A percentile compares a stretch with the other conserved stretches of the same genome.
These are phyloP conservation scores for Dalbergia cochinchinensis DNA, from an alignment of 306 rosid genomes.

Conservation along the genomic window DNA sequence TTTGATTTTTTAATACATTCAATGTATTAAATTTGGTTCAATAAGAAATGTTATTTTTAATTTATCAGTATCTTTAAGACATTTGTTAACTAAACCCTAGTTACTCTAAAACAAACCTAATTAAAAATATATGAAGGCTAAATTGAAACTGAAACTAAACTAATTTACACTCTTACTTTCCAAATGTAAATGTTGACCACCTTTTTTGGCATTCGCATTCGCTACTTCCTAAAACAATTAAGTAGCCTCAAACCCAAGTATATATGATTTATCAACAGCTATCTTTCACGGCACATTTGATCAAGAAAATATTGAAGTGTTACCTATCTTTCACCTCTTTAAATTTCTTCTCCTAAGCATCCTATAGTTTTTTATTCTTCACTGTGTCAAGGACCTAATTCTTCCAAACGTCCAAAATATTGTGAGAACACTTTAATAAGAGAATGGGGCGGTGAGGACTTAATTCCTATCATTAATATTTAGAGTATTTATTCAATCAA, in stretches of 20 bases:
- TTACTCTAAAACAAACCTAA: too few species aligned
- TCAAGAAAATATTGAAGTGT: background rate
- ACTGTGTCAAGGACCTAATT: conserved; percentile 24
- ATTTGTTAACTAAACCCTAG: too few species aligned
- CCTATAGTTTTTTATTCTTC: conserved; percentile 48
- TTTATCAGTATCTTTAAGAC: too few species aligned
- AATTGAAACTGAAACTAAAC: background rate
- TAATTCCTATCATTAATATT: background rate
- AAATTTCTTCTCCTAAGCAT: conserved; percentile 54
- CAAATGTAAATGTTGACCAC: background rate
- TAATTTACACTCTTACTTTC: background rate
- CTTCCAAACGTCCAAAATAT: background rate
- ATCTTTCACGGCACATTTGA: too few species aligned
- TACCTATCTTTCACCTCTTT: background rate
- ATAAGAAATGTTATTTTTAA: too few species aligned
- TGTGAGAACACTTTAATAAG: background rate
- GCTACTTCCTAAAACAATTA: background rate
- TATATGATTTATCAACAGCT: too few species aligned
- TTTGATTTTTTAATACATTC: too few species aligned
- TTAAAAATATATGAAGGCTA: conserved; percentile 1
- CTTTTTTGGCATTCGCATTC: conserved; percentile 14
- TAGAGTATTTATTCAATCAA: too few species aligned
- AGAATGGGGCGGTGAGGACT: background rate
- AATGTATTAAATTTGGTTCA: too few species aligned
- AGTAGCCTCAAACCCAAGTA: background rate